These are phyloP conservation scores for Telopea speciosissima DNA, from an alignment of 177 flowering plant genomes.

Conservation along the genomic window DNA sequence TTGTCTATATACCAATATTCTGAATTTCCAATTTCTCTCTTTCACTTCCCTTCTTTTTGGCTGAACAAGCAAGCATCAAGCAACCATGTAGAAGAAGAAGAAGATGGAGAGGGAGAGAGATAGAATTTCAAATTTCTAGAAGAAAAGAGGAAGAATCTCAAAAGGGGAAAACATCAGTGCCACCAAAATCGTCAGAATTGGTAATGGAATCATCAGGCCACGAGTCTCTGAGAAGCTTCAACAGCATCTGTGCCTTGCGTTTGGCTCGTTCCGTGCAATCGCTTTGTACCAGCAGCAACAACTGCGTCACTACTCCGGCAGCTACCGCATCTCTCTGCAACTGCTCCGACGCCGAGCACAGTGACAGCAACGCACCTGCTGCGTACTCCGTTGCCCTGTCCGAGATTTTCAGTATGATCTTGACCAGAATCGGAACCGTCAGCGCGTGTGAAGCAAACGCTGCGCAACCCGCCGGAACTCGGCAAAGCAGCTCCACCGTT, in stretches of 20 bases:
- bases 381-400: conserved; percentile 95
- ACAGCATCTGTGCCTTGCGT: conserved; percentile 75
- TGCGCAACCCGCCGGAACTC: conserved; percentile 63
- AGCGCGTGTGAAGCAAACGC: conserved; percentile 64
- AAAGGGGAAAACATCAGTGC: conserved; percentile 66
- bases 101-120: no score
- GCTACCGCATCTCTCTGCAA: conserved; percentile 64
- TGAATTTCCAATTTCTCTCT: neutral
- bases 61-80: no score
- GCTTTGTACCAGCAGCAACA: conserved; percentile 83
- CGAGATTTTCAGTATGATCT: conserved; percentile 63
- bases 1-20: conserved; percentile 17
- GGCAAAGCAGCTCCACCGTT: conserved; percentile 73
- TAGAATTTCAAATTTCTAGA: neutral
- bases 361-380: conserved; percentile 66
- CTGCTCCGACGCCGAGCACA: conserved; percentile 65
- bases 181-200: conserved; percentile 65
- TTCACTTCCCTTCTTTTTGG: no score
- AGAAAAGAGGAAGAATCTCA: conserved; percentile 25
- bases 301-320: conserved; percentile 82
- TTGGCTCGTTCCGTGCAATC: conserved; percentile 89
- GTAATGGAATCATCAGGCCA: conserved; percentile 71
- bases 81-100: no score
- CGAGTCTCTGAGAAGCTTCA: conserved; percentile 69
- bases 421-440: conserved; percentile 71